Evolutionary conservation across 306 rosid species (phyloP), one percentile per base, ranked within the genome.

Genomic region (Castanea crenata): DNA sequence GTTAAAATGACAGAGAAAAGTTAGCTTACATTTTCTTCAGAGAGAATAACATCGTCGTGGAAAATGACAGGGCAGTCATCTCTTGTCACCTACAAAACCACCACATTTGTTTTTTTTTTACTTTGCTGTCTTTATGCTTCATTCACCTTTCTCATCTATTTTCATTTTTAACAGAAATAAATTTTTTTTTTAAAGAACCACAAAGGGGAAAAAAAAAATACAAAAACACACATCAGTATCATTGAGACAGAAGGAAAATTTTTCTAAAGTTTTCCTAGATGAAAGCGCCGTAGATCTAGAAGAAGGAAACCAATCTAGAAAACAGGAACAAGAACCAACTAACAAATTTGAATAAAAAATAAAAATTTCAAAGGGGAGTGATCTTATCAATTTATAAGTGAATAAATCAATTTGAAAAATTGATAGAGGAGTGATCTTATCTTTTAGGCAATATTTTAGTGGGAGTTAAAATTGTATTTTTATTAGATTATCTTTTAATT

Each of bases 21-120:
- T 20, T 1, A 74, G 58, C 77, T 46, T 76, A 83, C 89, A 16
- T 86, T 35, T 51, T 88, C 73, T 31, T 69, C 74, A 20, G 92
- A 77, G 76, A 88, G 79, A 56, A 88, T 86, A 72, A 81, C 70
- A 55, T 88, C 73, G 79, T 88, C 92, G 78, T 88, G 92, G 78
- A 88, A 88, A 52, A 88, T 88, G 71, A 88, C 80, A 0, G 92
- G 90, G 80, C 80, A 88, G 68, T 72, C 80, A 81, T 88, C 92
- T 62, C 32, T 86, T 25, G 92, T 88, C 71, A 88, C 89, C 92
- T 88, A 77, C 90, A 88, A 88, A 86, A 82, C 15, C 88, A 86
- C 74, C 81, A 71, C 35, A 74, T 71, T 68, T 65, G 15, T 25
- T 20, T 25, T 56, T 72, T 64, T 25, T 62, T 56, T 31, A 38